These are phyloP conservation scores for Capronia coronata DNA, from an alignment of 2,329 filamentous ascomycete species.

Conservation along the genomic window DNA sequence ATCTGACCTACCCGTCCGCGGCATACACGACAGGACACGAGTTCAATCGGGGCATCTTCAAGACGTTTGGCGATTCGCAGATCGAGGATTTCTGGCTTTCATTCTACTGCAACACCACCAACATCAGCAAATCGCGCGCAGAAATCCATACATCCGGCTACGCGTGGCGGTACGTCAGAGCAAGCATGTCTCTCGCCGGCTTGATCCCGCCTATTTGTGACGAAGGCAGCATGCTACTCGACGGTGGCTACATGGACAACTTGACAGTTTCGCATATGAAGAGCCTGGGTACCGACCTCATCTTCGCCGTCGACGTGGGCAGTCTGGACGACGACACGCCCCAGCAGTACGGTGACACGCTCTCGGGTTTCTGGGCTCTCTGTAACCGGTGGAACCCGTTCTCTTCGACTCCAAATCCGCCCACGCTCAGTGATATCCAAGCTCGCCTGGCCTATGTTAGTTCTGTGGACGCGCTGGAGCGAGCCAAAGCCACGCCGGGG, in stretches of 20 bases:
- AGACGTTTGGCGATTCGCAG: conserved; percentile 91
- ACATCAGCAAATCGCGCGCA: conserved; percentile 85
- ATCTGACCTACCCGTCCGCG: conserved; percentile 90
- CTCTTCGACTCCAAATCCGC: conserved; percentile 79
- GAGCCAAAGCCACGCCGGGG: conserved; percentile 82
- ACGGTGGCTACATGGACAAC: conserved; percentile 96
- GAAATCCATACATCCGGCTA: conserved; percentile 96
- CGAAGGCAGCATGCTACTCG: conserved; percentile 91
- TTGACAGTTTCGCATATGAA: conserved; percentile 97
- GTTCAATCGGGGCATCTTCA: conserved; percentile 98
- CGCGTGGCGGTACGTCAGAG: conserved; percentile 92
- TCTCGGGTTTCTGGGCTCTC: conserved; percentile 92
- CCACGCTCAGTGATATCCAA: conserved; percentile 92
- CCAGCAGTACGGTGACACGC: conserved; percentile 85
- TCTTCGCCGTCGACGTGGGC: conserved; percentile 94
- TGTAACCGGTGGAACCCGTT: conserved; percentile 97
- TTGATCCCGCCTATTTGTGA: conserved; percentile 90
- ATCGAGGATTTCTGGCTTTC: conserved; percentile 99
- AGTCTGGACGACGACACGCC: conserved; percentile 86
- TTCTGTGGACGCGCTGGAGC: conserved; percentile 86
- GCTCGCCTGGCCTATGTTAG: conserved; percentile 90
- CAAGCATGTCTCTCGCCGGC: conserved; percentile 93
- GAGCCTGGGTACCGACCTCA: conserved; percentile 80
- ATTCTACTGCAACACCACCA: conserved; percentile 98
- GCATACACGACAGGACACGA: conserved; percentile 98